Base-by-base conservation (phyloP, 2,329 filamentous ascomycete genomes). In the Celoporthe dispersa region DNA sequence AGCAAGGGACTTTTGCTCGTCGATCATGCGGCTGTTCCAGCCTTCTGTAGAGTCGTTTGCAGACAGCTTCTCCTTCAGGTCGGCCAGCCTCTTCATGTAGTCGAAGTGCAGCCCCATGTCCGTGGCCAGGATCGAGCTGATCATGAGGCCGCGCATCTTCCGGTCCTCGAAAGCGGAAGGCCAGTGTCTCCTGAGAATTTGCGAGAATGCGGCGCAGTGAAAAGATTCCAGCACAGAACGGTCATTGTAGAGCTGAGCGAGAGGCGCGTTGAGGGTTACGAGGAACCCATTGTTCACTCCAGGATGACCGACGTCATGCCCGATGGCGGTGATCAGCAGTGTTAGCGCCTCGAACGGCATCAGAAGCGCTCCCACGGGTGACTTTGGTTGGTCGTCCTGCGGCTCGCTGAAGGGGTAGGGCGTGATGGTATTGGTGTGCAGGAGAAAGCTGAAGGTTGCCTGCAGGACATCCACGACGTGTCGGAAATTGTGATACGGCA, bases 271-370 rank as follows among this genome's bases (percentile, higher is more conserved):
- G 41, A 98, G 87, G 41, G 93, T 94, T 25, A 97, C 90, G 6
- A 99, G 85, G 78, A 99, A 99, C 39, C 95, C 94, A 78, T 99
- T 99, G 83, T 98, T 99, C 76, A 99, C 96, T 68, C 96, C 96
- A 0, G 96, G 96, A 78, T 99, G 96, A 31, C 96, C 96, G 53
- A 98, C 96, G 78, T 99, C 96, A 75, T 99, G 96, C 57, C 96
- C 96, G 76, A 99, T 97, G n/a, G 96, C 96, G 11, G 95, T 95
- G 73, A 98, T 91, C 61, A 99, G 86, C 2, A 99, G 86, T 0
- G 94, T 95, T 67, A 99, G 85, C 6, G 92, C 93, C 79, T 98
- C 94, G 73, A 97, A 93, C 0, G 95, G 94, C 64, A 88, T 87
- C n/a, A 99, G 84, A 33, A 98, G 84, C 60, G 86, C 84, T 2